Base-by-base conservation (phyloP, 371 early-diverging fungal species). In the Thermomucor indicae-seudaticae region DNA sequence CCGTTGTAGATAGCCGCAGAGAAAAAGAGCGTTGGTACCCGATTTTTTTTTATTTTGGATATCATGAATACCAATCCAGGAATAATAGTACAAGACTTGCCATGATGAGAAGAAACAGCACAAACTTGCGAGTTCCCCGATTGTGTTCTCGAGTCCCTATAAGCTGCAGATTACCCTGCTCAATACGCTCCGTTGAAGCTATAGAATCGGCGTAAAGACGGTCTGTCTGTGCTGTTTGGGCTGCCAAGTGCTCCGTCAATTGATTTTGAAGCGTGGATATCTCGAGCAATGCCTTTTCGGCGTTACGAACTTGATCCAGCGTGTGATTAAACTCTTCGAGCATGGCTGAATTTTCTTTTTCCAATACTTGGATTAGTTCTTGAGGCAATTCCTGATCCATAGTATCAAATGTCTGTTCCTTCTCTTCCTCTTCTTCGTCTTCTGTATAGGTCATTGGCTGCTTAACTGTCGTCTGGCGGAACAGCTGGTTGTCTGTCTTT, bases 21-120 rank as follows among this genome's bases (percentile, higher is more conserved):
- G n/a, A n/a, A n/a, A n/a, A n/a, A n/a, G n/a, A n/a, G n/a, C n/a
- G n/a, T n/a, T n/a, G n/a, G n/a, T n/a, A n/a, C n/a, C n/a, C n/a
- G n/a, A n/a, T n/a, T n/a, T n/a, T 44, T 29, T 28, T 10, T 17
- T 49, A 10, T 25, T 49, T 25, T 30, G 6, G 11, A 45, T 25
- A 44, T 64, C 60, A 80, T 25, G 86, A 83, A 60, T 83, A 87
- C 88, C 88, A 87, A 60, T 87, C 88, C 45, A 87, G 64, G 47
- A 87, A 86, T 35, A 87, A 56, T 22, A 87, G 54, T 22, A 86
- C 82, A 52, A 83, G 57, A 48, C 84, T 80, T 4, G 83, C 79
- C 19, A 78, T 64, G 10, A 87, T 58, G 34, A 87, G 67, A 53
- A 87, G 78, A 6, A 71, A 48, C 19, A 87, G 47, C 45, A 83